Evolutionary conservation across 331 rosid species (phyloP).

Genomic region (Acacia pycnantha): DNA sequence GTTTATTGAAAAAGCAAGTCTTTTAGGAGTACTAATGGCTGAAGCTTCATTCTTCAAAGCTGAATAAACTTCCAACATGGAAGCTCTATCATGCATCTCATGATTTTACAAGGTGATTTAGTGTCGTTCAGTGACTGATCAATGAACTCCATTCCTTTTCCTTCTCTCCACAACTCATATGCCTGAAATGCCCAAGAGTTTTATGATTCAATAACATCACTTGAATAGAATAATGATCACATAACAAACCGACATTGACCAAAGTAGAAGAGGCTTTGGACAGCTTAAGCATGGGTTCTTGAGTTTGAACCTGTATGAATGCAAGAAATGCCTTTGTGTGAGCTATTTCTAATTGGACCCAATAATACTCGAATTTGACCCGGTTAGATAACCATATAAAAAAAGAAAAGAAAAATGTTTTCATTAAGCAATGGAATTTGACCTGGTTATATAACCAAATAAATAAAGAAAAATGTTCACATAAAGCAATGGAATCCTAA

Average conservation of each 20-base stretch:
- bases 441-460: too few species aligned
- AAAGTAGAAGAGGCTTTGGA: too few species aligned
- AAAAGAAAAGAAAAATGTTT: too few species aligned
- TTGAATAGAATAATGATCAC: background rate
- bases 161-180: constrained; percentile 45
- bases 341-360: too few species aligned
- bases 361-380: too few species aligned
- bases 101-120: constrained; percentile 40
- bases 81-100: constrained; percentile 55
- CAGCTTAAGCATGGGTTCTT: too few species aligned
- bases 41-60: constrained; percentile 38
- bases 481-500: background rate
- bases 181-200: constrained; percentile 32
- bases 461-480: background rate
- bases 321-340: too few species aligned
- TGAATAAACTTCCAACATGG: constrained; percentile 56
- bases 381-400: too few species aligned
- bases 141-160: constrained; percentile 37
- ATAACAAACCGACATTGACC: background rate
- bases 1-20: constrained; percentile 32
- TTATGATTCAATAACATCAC: background rate
- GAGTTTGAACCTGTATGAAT: too few species aligned
- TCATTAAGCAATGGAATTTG: too few species aligned
- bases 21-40: constrained; percentile 33
- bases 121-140: constrained; percentile 53